Evolutionary conservation across 2,329 filamentous ascomycete genomes (phyloP).

Genomic region (Phaeosphaeriaceae sp.): DNA sequence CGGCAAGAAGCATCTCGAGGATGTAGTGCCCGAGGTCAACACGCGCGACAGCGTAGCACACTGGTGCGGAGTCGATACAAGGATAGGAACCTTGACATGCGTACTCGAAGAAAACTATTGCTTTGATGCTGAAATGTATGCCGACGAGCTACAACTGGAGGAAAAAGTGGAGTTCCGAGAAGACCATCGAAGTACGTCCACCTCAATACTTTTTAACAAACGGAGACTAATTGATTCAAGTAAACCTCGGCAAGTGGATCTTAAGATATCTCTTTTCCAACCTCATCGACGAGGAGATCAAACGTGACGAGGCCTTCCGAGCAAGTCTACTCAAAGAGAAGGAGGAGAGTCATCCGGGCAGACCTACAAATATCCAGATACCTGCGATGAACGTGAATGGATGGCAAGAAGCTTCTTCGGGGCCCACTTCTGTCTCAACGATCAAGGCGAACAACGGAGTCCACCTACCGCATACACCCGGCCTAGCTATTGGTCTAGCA

Average conservation of each 20-base stretch:
- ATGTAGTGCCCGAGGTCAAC: conserved; percentile 86
- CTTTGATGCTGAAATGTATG: conserved; percentile 97
- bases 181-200: conserved; percentile 82
- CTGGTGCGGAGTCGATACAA: conserved; percentile 94
- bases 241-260: conserved; percentile 97
- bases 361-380: conserved; percentile 68
- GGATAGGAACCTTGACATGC: conserved; percentile 89
- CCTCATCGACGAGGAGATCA: conserved; percentile 88
- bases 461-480: conserved; percentile 71
- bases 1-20: conserved; percentile 91
- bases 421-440: conserved; percentile 57
- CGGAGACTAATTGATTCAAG: conserved; percentile 52
- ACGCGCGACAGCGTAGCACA: conserved; percentile 88
- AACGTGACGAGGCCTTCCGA: conserved; percentile 78
- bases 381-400: conserved; percentile 56
- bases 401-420: conserved; percentile 50
- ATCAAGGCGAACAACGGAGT: conserved; percentile 66
- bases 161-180: conserved; percentile 84
- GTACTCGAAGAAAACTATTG: conserved; percentile 93
- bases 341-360: conserved; percentile 63
- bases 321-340: conserved; percentile 71
- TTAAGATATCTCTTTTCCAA: conserved; percentile 89
- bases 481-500: conserved; percentile 78
- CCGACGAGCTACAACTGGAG: conserved; percentile 80
- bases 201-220: not conserved